Conservation (phyloP, 208 protist genomes). For the Novymonas esmeraldas region DNA sequence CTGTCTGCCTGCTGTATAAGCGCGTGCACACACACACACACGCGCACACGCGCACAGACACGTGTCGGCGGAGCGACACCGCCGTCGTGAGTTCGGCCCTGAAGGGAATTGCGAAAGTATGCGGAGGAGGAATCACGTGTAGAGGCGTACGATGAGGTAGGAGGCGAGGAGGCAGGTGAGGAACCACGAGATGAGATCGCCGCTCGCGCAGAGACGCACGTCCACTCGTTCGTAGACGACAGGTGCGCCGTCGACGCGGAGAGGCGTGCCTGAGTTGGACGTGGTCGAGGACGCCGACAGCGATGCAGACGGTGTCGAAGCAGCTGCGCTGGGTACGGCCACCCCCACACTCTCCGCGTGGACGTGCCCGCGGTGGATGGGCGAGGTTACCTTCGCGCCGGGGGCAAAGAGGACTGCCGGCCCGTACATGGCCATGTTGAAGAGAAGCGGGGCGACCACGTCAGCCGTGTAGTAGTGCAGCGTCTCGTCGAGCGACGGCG, state of each 20-base stretch:
- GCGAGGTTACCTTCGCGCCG: too few species aligned
- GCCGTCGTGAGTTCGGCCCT: too few species aligned
- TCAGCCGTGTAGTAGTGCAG: conserved; percentile 2
- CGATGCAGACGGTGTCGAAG: background rate
- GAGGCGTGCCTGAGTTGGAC: background rate
- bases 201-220: background rate
- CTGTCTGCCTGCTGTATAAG: background rate
- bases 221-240: background rate
- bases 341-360: background rate
- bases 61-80: background rate
- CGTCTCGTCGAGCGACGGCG: conserved; percentile 17
- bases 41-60: background rate
- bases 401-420: conserved; percentile 6
- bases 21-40: background rate
- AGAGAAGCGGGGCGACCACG: conserved; percentile 7
- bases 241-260: background rate
- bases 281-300: background rate
- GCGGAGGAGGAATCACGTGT: too few species aligned
- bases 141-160: conserved; percentile 13
- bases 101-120: too few species aligned
- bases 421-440: conserved; percentile 6
- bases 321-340: background rate
- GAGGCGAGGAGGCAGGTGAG: conserved; percentile 11
- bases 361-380: background rate
- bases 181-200: conserved; percentile 8